Percentiles rank a stretch among this genome's conserved stretches.
These are phyloP conservation scores for Suhomyces faveliae DNA, from an alignment of 805 yeast genomes.

Conservation along the genomic window DNA sequence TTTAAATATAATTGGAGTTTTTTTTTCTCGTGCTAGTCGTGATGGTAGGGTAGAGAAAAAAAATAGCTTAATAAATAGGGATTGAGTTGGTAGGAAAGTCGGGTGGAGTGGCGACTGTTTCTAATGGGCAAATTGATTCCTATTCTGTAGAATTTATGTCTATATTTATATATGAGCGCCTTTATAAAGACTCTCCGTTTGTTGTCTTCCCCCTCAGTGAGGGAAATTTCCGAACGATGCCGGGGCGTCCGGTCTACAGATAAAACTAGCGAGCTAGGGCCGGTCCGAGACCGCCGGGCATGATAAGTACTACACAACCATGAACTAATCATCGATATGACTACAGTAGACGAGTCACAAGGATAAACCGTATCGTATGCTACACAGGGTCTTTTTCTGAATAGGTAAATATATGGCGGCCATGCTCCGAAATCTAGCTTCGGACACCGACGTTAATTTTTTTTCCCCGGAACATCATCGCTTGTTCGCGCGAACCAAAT, in stretches of 20 bases:
- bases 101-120: background rate
- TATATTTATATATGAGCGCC: background rate
- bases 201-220: background rate
- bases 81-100: background rate
- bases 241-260: background rate
- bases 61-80: background rate
- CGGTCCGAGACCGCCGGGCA: conserved; percentile 3
- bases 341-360: background rate
- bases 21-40: conserved; percentile 1
- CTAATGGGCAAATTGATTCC: background rate
- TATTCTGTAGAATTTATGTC: background rate
- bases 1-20: background rate
- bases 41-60: background rate
- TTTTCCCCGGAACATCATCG: conserved; percentile 1
- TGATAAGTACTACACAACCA: background rate
- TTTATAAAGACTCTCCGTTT: background rate
- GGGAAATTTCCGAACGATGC: background rate
- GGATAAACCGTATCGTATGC: background rate
- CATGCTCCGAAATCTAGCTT: background rate
- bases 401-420: background rate
- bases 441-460: background rate
- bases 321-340: background rate
- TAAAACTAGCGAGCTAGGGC: background rate
- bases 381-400: background rate
- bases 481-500: background rate